These are phyloP conservation scores for Vaucheria bursata DNA, from an alignment of 352 stramenopile species.

Conservation along the genomic window DNA sequence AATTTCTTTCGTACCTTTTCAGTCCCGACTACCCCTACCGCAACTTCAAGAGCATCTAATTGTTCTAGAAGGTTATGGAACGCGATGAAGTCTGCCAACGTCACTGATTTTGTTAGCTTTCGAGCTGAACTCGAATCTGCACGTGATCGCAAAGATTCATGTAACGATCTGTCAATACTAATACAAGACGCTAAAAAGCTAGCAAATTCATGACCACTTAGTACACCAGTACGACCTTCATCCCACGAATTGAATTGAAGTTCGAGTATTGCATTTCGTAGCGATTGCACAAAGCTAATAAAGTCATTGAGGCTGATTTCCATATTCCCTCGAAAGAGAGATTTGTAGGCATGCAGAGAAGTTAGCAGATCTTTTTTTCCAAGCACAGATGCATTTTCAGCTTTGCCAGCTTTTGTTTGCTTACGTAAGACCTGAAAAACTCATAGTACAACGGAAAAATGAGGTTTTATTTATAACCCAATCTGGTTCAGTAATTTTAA, in stretches of 20 bases:
- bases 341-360: not conserved
- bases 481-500: too few species aligned
- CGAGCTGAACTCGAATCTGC: not conserved
- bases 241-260: constrained; percentile 2
- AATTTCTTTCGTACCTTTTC: too few species aligned
- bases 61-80: constrained; percentile 26
- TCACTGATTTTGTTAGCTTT: not conserved
- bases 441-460: not conserved
- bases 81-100: constrained; percentile 19
- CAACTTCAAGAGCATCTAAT: constrained; percentile 24
- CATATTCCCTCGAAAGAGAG: not conserved
- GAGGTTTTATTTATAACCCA: not conserved
- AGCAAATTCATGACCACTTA: not conserved
- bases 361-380: not conserved
- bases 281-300: not conserved
- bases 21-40: not conserved
- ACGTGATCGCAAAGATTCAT: not conserved
- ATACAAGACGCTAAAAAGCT: not conserved
- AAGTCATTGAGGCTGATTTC: not conserved
- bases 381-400: not conserved
- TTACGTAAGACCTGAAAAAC: not conserved
- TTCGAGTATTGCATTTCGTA: constrained; percentile 1
- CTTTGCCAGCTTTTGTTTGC: not conserved
- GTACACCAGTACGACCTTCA: not conserved
- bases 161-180: not conserved